These are phyloP conservation scores for Stropharia rugosoannulata DNA, from an alignment of 768 basidiomycete genomes.

Conservation along the genomic window DNA sequence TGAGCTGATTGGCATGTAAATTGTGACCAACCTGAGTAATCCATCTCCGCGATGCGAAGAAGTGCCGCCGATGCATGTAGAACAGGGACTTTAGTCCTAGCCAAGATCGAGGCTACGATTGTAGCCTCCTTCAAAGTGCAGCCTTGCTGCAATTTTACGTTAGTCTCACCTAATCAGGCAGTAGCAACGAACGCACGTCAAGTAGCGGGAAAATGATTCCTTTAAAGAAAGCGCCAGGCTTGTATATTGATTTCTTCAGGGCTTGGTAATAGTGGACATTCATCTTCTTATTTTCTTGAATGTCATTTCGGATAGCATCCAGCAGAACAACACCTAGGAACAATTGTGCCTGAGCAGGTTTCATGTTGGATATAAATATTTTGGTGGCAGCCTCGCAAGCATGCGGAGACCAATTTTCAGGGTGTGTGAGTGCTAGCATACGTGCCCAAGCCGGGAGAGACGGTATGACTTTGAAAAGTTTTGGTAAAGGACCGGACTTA, in stretches of 20 bases:
- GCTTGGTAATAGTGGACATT: constrained; percentile 93
- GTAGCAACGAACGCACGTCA: constrained; percentile 56
- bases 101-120: constrained; percentile 88
- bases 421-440: constrained; percentile 88
- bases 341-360: constrained; percentile 89
- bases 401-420: constrained; percentile 94
- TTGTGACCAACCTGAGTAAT: constrained; percentile 71
- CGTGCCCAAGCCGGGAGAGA: constrained; percentile 95
- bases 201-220: constrained; percentile 95
- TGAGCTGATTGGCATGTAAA: not conserved
- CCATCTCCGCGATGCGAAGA: constrained; percentile 92
- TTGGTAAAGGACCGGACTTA: constrained; percentile 92
- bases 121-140: constrained; percentile 94
- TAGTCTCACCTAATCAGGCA: not conserved
- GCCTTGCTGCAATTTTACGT: constrained; percentile 41
- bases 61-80: constrained; percentile 95
- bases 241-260: constrained; percentile 90
- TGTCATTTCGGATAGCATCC: constrained; percentile 88
- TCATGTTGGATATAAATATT: constrained; percentile 96
- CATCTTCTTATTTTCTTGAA: constrained; percentile 81
- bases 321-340: constrained; percentile 91
- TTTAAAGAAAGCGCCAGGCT: constrained; percentile 98
- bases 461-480: constrained; percentile 97
- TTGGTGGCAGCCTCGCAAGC: constrained; percentile 92
- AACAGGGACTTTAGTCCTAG: constrained; percentile 92